A percentile compares a stretch with the other conserved stretches of the same genome.
Evolutionary conservation across 1,284 basidiomycete species (phyloP).

Genomic region (Malassezia sp.): DNA sequence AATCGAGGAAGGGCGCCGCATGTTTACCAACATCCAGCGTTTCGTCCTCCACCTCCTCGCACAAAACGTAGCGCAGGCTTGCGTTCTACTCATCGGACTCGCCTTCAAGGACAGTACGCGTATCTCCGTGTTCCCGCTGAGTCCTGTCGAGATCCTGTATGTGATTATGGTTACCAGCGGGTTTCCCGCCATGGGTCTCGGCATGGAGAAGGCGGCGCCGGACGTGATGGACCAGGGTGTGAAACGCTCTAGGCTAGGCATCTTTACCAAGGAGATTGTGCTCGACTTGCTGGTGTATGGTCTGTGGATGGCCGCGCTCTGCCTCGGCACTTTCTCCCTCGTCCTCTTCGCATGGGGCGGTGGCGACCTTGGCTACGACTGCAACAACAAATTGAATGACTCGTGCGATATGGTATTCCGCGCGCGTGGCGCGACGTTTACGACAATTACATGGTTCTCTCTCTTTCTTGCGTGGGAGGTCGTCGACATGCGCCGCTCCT

Average conservation of each 20-base stretch:
- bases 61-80: constrained; percentile 43
- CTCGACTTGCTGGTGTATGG: constrained; percentile 58
- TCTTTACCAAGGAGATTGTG: constrained; percentile 45
- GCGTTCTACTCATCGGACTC: constrained; percentile 54
- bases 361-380: constrained; percentile 34
- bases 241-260: constrained; percentile 36
- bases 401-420: constrained; percentile 44
- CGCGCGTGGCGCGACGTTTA: constrained; percentile 45
- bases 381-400: constrained; percentile 37
- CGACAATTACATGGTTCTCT: constrained; percentile 41
- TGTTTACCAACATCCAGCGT: constrained; percentile 48
- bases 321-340: constrained; percentile 47
- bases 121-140: constrained; percentile 59
- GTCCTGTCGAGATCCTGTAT: constrained; percentile 58
- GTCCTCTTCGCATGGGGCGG: constrained; percentile 32
- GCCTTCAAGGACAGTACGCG: constrained; percentile 55
- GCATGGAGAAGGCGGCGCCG: constrained; percentile 53
- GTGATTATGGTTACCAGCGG: constrained; percentile 45
- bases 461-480: constrained; percentile 48
- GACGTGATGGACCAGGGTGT: constrained; percentile 56
- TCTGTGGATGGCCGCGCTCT: constrained; percentile 55
- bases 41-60: constrained; percentile 48
- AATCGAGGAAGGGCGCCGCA: constrained; percentile 56
- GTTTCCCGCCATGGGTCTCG: constrained; percentile 48
- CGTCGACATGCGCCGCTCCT: constrained; percentile 39